Evolutionary conservation across 164 flowering plant genomes (phyloP), one percentile per base, ranked within the genome.

Genomic region (Sextonia rubra): DNA sequence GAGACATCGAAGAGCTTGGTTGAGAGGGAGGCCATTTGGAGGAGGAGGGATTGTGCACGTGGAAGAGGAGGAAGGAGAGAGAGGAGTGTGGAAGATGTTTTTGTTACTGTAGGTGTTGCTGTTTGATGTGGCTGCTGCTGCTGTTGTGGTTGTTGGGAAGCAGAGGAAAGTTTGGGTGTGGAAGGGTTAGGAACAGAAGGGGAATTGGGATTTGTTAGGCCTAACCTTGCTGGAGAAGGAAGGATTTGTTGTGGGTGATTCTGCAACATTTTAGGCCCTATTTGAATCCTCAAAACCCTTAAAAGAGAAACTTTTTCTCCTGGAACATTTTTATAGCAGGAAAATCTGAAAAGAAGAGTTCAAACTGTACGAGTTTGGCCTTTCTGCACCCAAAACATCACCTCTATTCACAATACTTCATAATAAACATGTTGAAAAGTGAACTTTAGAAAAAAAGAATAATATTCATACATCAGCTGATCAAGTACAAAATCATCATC

Each of bases 61-160:
- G 92, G 80, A 69, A 90, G 90, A 27, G 99, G 99, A 0, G 99
- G 97, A 65, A 90, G 92, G 60, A 91, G 97, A 67, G 97, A 78
- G 30, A 95, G 93, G 69, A 93, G 91, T 12, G 91, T 76, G 17
- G 94, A 77, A n/a, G 98, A 87, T 37, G 85, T 32, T 9, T 84
- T 71, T 27, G 87, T 55, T 67, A 84, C 74, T 82, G 74, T 73
- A 73, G 56, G 67, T 63, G 79, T 3, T 37, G 71, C 8, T 66
- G 71, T 23, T 69, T 77, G 17, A 20, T 65, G 68, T 14, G 22
- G 73, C 12, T 63, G 58, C 22, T 64, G 76, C 29, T 61, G 73
- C 47, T 61, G 72, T 32, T 52, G 55, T 20, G 52, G 72, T 47
- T 74, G 80, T 68, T 78, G 91, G 62, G 65, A 48, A 79, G 78